A percentile compares a stretch with the other conserved stretches of the same genome.
Conservation (phyloP, 139 green algal species). For the Axilococcus clingmanii region DNA sequence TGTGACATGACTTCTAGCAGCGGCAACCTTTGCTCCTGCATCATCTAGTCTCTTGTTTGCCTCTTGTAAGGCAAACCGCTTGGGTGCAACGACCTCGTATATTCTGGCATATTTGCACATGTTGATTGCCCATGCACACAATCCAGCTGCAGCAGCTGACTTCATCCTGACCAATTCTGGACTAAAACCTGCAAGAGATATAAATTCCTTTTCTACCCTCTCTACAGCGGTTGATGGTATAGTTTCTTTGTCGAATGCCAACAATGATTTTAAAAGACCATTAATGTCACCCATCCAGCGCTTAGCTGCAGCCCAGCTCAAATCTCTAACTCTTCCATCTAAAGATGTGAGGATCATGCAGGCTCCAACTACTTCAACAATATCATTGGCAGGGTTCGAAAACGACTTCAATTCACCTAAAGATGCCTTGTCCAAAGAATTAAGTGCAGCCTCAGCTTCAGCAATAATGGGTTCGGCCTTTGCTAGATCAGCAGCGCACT, state of each 20-base stretch:
- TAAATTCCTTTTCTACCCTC: slow-evolving; percentile 56
- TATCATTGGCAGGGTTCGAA: slow-evolving; percentile 66
- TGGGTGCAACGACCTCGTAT: slow-evolving; percentile 87
- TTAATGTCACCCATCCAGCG: slow-evolving; percentile 83
- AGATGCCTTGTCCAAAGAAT: slow-evolving; percentile 78
- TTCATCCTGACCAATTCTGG: slow-evolving; percentile 72
- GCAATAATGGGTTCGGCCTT: slow-evolving; percentile 78
- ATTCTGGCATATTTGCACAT: slow-evolving; percentile 93
- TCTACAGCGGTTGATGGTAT: slow-evolving; percentile 29
- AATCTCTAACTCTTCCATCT: slow-evolving; percentile 28
- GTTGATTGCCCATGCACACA: slow-evolving; percentile 87
- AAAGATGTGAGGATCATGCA: slow-evolving; percentile 44
- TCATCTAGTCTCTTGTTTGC: slow-evolving; percentile 74
- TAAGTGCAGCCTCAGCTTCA: slow-evolving; percentile 71
- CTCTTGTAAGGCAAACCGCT: slow-evolving; percentile 66
- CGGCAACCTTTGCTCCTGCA: slow-evolving; percentile 78
- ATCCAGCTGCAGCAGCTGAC: slow-evolving; percentile 73
- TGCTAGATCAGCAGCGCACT: slow-evolving; percentile 59
- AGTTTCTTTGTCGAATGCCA: slow-evolving; percentile 91
- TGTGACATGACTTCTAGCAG: slow-evolving; percentile 70
- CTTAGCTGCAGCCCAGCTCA: slow-evolving; percentile 73
- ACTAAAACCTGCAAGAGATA: slow-evolving; percentile 68
- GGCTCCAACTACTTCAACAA: slow-evolving; percentile 67
- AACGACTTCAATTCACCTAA: slow-evolving; percentile 89
- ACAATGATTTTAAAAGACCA: slow-evolving; percentile 72